These are phyloP conservation scores for Globisporangium spiculum DNA, from an alignment of 352 stramenopile species.

Conservation along the genomic window DNA sequence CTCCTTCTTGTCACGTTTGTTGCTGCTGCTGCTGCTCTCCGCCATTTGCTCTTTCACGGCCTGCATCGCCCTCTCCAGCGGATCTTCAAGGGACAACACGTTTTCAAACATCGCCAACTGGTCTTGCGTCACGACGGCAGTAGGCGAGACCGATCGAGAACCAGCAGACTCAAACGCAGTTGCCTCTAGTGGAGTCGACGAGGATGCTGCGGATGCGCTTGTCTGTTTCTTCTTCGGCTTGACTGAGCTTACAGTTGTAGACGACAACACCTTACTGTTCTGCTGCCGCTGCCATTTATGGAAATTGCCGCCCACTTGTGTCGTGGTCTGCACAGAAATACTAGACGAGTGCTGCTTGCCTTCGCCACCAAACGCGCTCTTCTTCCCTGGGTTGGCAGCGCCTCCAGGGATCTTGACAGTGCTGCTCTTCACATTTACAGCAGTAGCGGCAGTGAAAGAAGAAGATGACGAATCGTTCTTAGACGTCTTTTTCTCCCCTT, in stretches of 20 bases:
- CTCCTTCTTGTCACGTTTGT: conserved; percentile 14
- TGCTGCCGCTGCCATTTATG: neutral
- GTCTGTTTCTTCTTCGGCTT: neutral
- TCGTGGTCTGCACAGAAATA: neutral
- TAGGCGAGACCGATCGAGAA: neutral
- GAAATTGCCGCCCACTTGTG: neutral
- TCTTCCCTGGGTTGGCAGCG: neutral
- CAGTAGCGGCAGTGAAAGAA: neutral
- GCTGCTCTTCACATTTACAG: conserved; percentile 10
- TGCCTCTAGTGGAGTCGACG: neutral
- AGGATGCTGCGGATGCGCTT: too few species aligned
- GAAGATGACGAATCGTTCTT: neutral
- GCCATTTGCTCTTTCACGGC: conserved; percentile 33
- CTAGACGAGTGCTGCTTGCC: neutral
- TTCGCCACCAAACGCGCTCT: neutral
- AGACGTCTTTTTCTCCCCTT: conserved; percentile 19
- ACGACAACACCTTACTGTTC: neutral
- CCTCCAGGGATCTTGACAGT: conserved; percentile 16
- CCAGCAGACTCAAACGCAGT: neutral
- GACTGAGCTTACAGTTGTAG: neutral
- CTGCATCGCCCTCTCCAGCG: conserved; percentile 33
- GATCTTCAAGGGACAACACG: conserved; percentile 19
- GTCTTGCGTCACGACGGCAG: conserved; percentile 14
- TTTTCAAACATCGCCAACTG: conserved; percentile 11
- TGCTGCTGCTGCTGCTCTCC: conserved; percentile 3